phyloP scores from a whole-genome alignment of 257 asterid genomes.

The Petunia axillaris region DNA sequence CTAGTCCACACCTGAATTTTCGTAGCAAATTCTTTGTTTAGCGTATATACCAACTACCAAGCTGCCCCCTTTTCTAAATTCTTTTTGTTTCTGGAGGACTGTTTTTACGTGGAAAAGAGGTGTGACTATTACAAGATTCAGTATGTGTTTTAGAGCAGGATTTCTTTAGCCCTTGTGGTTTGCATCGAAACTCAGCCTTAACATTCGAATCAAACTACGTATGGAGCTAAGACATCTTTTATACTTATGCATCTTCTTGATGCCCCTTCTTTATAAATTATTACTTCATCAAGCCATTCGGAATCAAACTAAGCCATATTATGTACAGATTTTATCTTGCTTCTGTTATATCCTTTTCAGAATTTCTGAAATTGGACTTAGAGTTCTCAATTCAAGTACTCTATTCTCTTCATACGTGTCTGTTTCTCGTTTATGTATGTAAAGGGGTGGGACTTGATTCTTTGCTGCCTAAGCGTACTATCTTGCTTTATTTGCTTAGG shows the following conservation, averaged over 20 bases:
- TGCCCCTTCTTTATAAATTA: no score
- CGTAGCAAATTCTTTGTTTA: background rate
- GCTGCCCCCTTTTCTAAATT: background rate
- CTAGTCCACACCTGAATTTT: background rate
- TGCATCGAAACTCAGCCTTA: background rate
- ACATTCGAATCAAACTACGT: background rate
- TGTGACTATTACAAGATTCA: background rate
- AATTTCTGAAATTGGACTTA: no score
- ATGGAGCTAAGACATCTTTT: no score
- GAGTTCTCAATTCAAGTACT: no score
- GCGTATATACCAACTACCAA: background rate
- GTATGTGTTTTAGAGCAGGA: constrained; percentile 11
- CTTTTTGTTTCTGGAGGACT: background rate
- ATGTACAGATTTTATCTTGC: no score
- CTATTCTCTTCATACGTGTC: background rate
- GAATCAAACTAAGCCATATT: no score
- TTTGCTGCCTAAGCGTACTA: no score
- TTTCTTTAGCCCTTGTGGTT: background rate
- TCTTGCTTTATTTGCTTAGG: constrained; percentile 6
- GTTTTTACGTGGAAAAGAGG: constrained; percentile 2
- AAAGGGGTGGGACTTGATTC: no score
- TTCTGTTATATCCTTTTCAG: no score
- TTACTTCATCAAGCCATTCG: no score
- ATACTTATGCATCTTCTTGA: no score
- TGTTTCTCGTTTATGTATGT: background rate